phyloP scores from a whole-genome alignment of 306 rosid species.

The Medicago ruthenica region DNA sequence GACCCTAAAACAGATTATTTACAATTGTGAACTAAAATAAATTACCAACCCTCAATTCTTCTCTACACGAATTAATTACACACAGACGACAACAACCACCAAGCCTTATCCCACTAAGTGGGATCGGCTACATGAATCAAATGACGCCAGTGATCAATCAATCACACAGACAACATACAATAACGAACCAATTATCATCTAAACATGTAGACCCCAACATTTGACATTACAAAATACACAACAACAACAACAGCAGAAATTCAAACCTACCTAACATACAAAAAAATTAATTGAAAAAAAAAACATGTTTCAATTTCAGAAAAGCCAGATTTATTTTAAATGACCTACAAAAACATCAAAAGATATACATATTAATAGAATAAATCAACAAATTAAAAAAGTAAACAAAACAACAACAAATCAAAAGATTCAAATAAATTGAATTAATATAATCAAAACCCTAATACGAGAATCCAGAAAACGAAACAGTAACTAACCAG shows the following conservation, averaged over 20 bases:
- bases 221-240: neutral
- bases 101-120: too few species aligned
- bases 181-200: neutral
- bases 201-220: neutral
- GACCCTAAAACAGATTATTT: too few species aligned
- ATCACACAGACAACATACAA: neutral
- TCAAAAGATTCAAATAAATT: neutral
- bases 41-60: too few species aligned
- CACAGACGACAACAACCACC: neutral
- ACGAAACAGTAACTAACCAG: conserved; percentile 58
- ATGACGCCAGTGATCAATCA: too few species aligned
- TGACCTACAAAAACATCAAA: neutral
- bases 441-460: neutral
- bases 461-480: neutral
- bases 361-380: neutral
- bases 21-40: too few species aligned
- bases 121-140: too few species aligned
- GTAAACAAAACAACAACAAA: neutral
- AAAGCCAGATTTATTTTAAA: too few species aligned
- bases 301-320: neutral
- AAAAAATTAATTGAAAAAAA: neutral
- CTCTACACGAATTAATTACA: too few species aligned
- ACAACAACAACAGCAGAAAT: neutral
- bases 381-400: neutral
- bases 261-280: neutral